phyloP scores from a whole-genome alignment of 2,329 filamentous ascomycete species.

The Calonectria pseudoturangicola region DNA sequence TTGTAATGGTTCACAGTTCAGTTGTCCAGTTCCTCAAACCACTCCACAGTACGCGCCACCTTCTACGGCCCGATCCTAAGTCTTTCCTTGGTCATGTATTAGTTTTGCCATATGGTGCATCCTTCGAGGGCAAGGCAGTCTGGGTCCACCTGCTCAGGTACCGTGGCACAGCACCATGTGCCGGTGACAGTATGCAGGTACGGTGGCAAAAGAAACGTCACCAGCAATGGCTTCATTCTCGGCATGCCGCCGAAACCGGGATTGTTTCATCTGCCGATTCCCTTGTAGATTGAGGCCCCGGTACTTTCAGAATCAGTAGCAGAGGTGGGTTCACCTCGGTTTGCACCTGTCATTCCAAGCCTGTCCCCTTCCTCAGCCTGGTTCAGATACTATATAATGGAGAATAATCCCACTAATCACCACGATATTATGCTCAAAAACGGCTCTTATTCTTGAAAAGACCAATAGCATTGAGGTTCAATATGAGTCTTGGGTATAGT shows the following conservation, averaged over 20 bases:
- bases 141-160: constrained; percentile 7
- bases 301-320: background rate
- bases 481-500: background rate
- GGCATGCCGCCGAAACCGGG: constrained; percentile 1
- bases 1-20: background rate
- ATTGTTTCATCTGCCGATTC: background rate
- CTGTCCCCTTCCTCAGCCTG: background rate
- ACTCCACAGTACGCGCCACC: constrained; percentile 16
- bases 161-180: constrained; percentile 2
- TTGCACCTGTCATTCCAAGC: too few relatives aligned
- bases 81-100: too few relatives aligned
- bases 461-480: too few relatives aligned
- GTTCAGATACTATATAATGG: background rate
- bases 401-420: background rate
- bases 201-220: constrained; percentile 19
- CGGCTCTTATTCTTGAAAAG: background rate
- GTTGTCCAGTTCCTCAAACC: background rate
- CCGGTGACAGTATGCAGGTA: constrained; percentile 15
- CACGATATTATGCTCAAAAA: too few relatives aligned
- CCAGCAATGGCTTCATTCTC: background rate
- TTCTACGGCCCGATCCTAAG: constrained; percentile 4
- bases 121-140: background rate
- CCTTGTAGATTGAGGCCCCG: background rate
- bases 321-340: background rate
- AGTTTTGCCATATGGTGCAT: background rate